Base-by-base conservation (phyloP, 2,329 filamentous ascomycete genomes). In the Colletotrichum godetiae region DNA sequence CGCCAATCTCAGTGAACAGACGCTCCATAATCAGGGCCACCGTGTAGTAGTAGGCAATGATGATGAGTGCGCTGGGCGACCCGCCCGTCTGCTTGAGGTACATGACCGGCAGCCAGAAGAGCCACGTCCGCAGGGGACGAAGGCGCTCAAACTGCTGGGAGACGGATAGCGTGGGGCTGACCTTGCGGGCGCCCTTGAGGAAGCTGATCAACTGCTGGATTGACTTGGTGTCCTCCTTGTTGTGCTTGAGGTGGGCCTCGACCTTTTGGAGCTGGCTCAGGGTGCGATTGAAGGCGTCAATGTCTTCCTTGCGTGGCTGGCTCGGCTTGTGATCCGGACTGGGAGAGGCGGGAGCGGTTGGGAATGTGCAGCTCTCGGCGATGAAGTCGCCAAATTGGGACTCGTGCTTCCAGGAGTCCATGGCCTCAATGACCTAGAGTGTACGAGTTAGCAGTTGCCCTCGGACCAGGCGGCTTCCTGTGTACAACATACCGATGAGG, bases 21-120 rank as follows among this genome's bases (percentile, higher is more conserved):
- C 95, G 94, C 83, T 98, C 95, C 84, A 98, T 90, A 52, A 95
- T 91, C 73, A 98, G 87, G 4, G 95, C 95, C 22, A 95, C 91
- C 0, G 94, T 95, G 84, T 98, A 98, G 82, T 98, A 95, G 80
- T 98, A 94, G 12, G 95, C 94, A 67, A 98, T 92, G 75, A 97
- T 92, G 65, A 97, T 88, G 76, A 98, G 88, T 1, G 95, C 93
- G 73, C 91, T 94, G 29, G 94, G 89, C 76, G 96, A 95, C 46
- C 91, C 90, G 63, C 92, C 91, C 59, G 92, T 93, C 76, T 92
- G 91, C 80, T 96, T 93, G 31, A 98, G 88, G 78, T 95, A 93
- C 76, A 92, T 91, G 42, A 98, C 92, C 0, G 97, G 97, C 68
- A 98, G 91, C 95, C 96, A 98, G 84, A 98, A 98, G 19, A 98